These are phyloP conservation scores for Trichoderma sp. DNA, from an alignment of 2,329 filamentous ascomycete genomes.

Conservation along the genomic window DNA sequence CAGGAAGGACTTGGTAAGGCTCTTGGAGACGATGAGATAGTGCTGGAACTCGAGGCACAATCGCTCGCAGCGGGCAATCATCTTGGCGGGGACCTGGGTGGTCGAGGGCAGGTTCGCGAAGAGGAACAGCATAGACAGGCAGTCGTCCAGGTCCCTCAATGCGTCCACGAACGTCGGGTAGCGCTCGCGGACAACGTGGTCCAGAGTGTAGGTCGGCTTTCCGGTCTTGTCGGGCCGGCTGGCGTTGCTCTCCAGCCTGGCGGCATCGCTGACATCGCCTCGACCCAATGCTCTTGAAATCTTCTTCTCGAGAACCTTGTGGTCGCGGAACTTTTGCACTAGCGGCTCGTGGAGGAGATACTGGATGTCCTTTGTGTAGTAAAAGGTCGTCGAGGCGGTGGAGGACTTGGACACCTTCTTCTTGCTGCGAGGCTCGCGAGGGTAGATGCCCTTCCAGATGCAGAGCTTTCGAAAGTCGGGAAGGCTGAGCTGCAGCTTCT, in stretches of 20 bases:
- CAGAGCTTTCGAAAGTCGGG: constrained; percentile 97
- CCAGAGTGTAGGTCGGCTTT: constrained; percentile 85
- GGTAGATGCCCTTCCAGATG: constrained; percentile 99
- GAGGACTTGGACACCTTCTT: constrained; percentile 95
- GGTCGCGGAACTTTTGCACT: constrained; percentile 91
- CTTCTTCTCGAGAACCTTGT: constrained; percentile 97
- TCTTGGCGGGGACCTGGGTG: constrained; percentile 86
- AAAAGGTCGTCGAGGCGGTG: constrained; percentile 89
- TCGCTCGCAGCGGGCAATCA: constrained; percentile 91
- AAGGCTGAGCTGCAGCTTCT: constrained; percentile 95
- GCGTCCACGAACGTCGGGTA: constrained; percentile 97
- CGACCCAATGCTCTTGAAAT: constrained; percentile 89
- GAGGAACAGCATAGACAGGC: constrained; percentile 92
- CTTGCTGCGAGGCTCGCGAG: constrained; percentile 92
- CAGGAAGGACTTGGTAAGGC: constrained; percentile 91
- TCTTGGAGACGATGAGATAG: constrained; percentile 91
- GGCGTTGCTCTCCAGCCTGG: constrained; percentile 83
- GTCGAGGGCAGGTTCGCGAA: constrained; percentile 96
- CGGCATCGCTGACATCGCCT: constrained; percentile 86
- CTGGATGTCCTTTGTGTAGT: constrained; percentile 92
- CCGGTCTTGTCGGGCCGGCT: constrained; percentile 86
- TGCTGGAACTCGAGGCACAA: constrained; percentile 96
- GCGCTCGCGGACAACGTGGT: constrained; percentile 96
- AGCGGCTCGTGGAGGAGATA: constrained; percentile 97
- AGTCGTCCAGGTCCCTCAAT: constrained; percentile 92